These are phyloP conservation scores for Cystobasidium tubakii DNA, from an alignment of 768 basidiomycete species.

Conservation along the genomic window DNA sequence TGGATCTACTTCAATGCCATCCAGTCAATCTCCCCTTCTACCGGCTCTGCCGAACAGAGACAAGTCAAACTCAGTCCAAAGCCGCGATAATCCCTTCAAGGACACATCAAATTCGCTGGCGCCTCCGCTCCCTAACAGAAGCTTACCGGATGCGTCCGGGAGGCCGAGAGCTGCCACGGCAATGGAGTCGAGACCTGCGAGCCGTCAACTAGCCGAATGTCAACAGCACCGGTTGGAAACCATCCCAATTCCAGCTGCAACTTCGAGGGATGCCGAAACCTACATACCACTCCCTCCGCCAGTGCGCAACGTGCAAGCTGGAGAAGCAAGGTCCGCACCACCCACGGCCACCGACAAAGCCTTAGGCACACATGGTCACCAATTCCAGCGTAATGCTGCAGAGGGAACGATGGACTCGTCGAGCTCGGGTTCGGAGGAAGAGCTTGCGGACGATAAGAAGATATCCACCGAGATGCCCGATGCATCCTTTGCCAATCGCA, in stretches of 20 bases:
- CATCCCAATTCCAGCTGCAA: background rate
- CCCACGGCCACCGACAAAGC: background rate
- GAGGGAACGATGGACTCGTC: background rate
- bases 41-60: background rate
- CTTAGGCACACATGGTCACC: slow-evolving; percentile 2
- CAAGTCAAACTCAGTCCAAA: background rate
- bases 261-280: background rate
- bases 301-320: background rate
- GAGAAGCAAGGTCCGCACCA: background rate
- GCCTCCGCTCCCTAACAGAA: background rate
- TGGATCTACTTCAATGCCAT: background rate
- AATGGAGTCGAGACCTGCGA: background rate
- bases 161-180: background rate
- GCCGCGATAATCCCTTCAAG: background rate
- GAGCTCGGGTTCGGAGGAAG: background rate
- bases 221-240: background rate
- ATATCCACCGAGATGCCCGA: slow-evolving; percentile 50
- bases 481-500: slow-evolving; percentile 51
- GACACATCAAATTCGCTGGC: background rate
- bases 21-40: background rate
- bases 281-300: background rate
- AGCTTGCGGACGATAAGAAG: background rate
- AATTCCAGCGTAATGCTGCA: background rate
- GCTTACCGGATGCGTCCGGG: background rate
- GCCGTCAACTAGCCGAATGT: background rate